Conservation (phyloP, 371 early-diverging fungal species). For the Amoeboaphelidium protococcarum region DNA sequence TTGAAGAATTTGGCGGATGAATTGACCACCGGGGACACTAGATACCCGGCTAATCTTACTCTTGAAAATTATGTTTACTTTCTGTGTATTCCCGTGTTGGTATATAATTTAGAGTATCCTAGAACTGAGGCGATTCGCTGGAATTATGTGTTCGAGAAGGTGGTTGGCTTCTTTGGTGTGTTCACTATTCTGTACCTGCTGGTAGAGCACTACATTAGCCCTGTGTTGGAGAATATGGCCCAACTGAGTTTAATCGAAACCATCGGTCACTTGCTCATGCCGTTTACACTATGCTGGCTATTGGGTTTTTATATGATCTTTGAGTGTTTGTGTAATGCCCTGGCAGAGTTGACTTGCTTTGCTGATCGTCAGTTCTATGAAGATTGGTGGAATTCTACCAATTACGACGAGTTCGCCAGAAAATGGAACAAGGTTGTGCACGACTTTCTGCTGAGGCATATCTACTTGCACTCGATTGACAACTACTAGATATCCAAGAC, state of each 20-base stretch:
- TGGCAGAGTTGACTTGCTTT: conserved; percentile 82
- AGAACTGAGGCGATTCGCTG: conserved; percentile 59
- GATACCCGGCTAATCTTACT: conserved; percentile 57
- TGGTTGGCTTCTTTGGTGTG: conserved; percentile 45
- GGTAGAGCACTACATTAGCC: conserved; percentile 58
- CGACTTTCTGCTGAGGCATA: conserved; percentile 71
- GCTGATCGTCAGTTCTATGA: conserved; percentile 94
- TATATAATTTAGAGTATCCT: conserved; percentile 83
- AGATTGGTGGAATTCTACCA: conserved; percentile 95
- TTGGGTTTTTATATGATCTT: conserved; percentile 82
- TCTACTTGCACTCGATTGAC: conserved; percentile 54
- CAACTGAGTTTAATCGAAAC: conserved; percentile 21
- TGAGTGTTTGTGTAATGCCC: conserved; percentile 78
- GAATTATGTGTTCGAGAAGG: conserved; percentile 58
- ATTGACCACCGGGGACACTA: conserved; percentile 21
- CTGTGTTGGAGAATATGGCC: conserved; percentile 14
- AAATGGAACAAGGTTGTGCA: conserved; percentile 97
- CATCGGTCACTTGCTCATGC: conserved; percentile 33
- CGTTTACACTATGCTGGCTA: conserved; percentile 66
- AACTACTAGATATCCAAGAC: conserved; percentile 38
- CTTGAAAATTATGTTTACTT: conserved; percentile 60
- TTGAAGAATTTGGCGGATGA: conserved; percentile 29
- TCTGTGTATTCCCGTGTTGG: conserved; percentile 57
- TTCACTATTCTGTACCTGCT: conserved; percentile 52
- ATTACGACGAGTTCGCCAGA: conserved; percentile 79